Conservation (phyloP, 306 rosid genomes). For the cucumber (Cucumis sativus) region DNA sequence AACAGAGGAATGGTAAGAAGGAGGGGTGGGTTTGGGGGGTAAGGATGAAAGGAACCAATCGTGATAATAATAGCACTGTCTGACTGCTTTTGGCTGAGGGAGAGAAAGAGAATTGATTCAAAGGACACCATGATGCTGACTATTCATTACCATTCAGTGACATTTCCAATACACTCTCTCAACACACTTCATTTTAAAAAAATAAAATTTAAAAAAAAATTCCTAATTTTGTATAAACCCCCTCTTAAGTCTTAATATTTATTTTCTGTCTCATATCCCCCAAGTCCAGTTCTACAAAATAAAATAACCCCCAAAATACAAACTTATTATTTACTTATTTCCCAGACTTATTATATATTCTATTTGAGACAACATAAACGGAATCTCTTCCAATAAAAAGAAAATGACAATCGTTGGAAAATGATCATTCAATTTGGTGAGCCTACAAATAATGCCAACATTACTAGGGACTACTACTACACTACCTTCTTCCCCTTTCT, state of each 20-base stretch:
- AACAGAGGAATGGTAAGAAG: background rate
- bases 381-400: background rate
- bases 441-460: background rate
- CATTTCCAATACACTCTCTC: conserved; percentile 8
- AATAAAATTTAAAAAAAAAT: background rate
- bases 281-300: too few relatives aligned
- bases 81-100: conserved; percentile 70
- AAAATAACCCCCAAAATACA: too few relatives aligned
- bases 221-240: background rate
- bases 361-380: background rate
- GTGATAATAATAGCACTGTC: conserved; percentile 71
- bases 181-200: background rate
- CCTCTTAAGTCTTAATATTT: background rate
- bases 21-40: conserved; percentile 13
- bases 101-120: conserved; percentile 58
- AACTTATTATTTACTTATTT: too few relatives aligned
- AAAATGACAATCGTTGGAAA: conserved; percentile 5
- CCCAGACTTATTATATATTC: background rate
- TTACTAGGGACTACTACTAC: too few relatives aligned
- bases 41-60: conserved; percentile 74
- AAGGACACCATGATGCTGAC: conserved; percentile 87
- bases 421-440: conserved; percentile 5
- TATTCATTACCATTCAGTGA: conserved; percentile 46
- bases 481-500: background rate
- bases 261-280: background rate